Conservation (phyloP, 257 asterid species). For the Rubia yunnanensis region DNA sequence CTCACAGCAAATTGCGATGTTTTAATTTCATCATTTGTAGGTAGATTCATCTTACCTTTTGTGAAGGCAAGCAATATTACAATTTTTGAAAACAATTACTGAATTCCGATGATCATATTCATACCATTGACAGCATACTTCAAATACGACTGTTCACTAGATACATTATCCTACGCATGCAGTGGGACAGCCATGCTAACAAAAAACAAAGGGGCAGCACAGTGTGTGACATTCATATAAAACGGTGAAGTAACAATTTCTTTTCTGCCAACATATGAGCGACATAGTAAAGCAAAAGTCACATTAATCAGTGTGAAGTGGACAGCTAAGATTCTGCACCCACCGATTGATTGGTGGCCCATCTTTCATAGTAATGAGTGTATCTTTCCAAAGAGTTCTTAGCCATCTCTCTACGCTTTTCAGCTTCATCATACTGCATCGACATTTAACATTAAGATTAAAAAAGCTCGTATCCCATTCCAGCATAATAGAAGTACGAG, state of each 20-base stretch:
- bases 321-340: conserved; percentile 13
- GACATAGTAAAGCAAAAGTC: neutral
- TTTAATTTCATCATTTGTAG: neutral
- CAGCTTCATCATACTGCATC: conserved; percentile 77
- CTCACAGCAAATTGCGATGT: neutral
- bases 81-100: neutral
- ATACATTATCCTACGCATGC: neutral
- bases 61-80: neutral
- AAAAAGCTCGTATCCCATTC: neutral
- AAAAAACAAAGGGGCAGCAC: neutral
- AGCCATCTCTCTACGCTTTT: conserved; percentile 97
- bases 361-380: conserved; percentile 92
- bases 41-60: neutral
- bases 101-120: too few relatives aligned
- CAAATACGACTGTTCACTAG: neutral
- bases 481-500: neutral
- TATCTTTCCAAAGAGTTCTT: conserved; percentile 92
- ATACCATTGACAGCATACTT: neutral
- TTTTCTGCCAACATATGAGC: neutral
- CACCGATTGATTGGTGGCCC: conserved; percentile 98
- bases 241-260: neutral
- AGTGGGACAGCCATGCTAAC: neutral
- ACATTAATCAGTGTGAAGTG: neutral
- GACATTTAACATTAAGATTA: conserved; percentile 18
- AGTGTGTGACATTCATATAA: neutral